Percentiles rank a stretch among this genome's conserved stretches.
Evolutionary conservation across 2,329 filamentous ascomycete species (phyloP).

Genomic region (Bimuria novae-zelandiae): DNA sequence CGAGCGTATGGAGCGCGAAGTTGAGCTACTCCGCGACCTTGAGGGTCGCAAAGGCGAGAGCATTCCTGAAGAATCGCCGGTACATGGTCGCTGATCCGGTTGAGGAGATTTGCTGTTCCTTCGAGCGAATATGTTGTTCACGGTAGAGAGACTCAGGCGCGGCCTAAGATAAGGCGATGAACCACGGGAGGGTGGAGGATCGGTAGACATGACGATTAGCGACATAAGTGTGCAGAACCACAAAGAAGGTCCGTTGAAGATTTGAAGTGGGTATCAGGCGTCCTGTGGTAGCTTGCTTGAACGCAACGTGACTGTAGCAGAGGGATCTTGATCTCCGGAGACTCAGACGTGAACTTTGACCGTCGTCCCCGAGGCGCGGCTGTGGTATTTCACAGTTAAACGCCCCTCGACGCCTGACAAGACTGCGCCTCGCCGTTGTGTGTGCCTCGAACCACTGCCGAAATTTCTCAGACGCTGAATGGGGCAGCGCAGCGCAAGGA

Average conservation of each 20-base stretch:
- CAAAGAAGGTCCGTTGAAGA: background rate
- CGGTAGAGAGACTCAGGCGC: slow-evolving; percentile 1
- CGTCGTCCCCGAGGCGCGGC: background rate
- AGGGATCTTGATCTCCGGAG: background rate
- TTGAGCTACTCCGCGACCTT: slow-evolving; percentile 33
- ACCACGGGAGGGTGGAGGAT: slow-evolving; percentile 8
- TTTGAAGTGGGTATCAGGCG: too few species aligned
- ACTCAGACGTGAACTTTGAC: too few species aligned
- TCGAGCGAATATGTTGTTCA: background rate
- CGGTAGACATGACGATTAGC: slow-evolving; percentile 12
- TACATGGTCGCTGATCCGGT: background rate
- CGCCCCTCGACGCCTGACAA: background rate
- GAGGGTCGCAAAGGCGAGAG: slow-evolving; percentile 23
- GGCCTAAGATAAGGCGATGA: slow-evolving; percentile 5
- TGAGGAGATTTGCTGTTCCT: slow-evolving; percentile 9
- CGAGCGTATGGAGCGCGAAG: slow-evolving; percentile 30
- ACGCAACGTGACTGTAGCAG: background rate
- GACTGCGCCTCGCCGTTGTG: slow-evolving; percentile 8
- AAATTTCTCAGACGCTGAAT: slow-evolving; percentile 6
- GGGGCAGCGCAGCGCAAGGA: slow-evolving; percentile 13
- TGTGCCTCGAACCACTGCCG: slow-evolving; percentile 16
- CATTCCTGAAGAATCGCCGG: slow-evolving; percentile 5
- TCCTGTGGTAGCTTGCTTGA: background rate
- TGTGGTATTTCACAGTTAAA: background rate
- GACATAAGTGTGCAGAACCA: slow-evolving; percentile 3